phyloP scores from a whole-genome alignment of 208 protist species.

The Strigomonas culicis region DNA sequence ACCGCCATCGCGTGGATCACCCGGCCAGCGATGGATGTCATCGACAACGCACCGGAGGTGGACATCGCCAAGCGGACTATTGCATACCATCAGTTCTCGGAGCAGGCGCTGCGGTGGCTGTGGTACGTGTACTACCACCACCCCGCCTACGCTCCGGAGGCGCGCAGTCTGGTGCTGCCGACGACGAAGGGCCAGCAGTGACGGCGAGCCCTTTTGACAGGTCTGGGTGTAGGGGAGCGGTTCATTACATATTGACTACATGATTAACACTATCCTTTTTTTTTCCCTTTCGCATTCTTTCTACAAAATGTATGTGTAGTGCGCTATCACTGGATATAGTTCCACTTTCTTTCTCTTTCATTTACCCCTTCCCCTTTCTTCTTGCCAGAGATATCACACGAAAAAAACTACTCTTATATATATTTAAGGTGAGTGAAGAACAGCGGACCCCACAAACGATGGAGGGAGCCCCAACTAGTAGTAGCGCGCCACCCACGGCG shows the following conservation, averaged over 20 bases:
- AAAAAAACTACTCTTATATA: constrained; percentile 2
- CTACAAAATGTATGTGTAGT: too few species aligned
- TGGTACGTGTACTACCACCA: constrained; percentile 87
- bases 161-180: not conserved
- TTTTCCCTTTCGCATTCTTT: too few species aligned
- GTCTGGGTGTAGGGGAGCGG: not conserved
- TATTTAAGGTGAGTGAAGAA: too few species aligned
- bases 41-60: constrained; percentile 59
- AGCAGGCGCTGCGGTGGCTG: constrained; percentile 62
- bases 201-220: too few species aligned
- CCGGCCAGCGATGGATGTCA: constrained; percentile 34
- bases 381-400: not conserved
- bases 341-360: constrained; percentile 17
- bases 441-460: too few species aligned
- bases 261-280: too few species aligned
- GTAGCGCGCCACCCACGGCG: not conserved
- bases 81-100: constrained; percentile 63
- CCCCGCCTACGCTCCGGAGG: constrained; percentile 45
- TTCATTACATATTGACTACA: not conserved
- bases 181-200: not conserved
- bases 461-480: not conserved
- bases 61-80: constrained; percentile 37
- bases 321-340: too few species aligned
- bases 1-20: constrained; percentile 41
- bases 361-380: constrained; percentile 9